Evolutionary conservation across 163 green algal genomes (phyloP).

Genomic region (Scenedesmus sp.): DNA sequence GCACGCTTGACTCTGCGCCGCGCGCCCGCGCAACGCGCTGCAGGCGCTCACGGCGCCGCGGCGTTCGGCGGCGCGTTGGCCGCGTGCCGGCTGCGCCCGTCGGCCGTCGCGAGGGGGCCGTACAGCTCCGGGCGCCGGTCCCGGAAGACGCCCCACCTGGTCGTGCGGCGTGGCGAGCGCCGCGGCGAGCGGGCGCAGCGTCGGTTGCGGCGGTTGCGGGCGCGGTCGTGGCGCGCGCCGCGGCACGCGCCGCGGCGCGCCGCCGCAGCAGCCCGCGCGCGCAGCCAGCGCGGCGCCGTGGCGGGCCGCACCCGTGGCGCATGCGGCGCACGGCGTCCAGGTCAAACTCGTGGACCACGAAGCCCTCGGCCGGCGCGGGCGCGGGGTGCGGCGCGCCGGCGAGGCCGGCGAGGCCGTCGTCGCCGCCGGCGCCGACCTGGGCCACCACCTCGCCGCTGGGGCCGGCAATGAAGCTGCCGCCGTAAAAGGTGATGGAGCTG

Average conservation of each 20-base stretch:
- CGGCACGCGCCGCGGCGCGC: too few relatives aligned
- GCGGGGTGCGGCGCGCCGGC: slow-evolving; percentile 40
- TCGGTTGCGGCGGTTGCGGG: too few relatives aligned
- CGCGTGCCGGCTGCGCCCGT: slow-evolving; percentile 50
- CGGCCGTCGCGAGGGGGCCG: slow-evolving; percentile 59
- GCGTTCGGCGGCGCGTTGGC: too few relatives aligned
- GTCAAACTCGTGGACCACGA: slow-evolving; percentile 74
- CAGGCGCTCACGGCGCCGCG: too few relatives aligned
- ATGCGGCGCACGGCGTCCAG: slow-evolving; percentile 52
- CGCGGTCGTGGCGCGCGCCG: not conserved
- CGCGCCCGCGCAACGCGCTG: too few relatives aligned
- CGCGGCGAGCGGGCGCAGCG: not conserved
- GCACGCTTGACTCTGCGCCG: too few relatives aligned
- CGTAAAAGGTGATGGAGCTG: slow-evolving; percentile 82
- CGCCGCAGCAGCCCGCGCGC: not conserved
- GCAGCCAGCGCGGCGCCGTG: not conserved
- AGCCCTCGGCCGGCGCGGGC: slow-evolving; percentile 63
- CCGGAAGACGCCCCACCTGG: slow-evolving; percentile 84
- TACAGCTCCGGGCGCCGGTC: slow-evolving; percentile 86
- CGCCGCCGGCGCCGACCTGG: slow-evolving; percentile 63
- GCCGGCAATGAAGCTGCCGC: slow-evolving; percentile 81
- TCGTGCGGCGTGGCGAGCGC: too few relatives aligned
- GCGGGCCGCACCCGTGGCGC: not conserved
- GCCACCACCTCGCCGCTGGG: slow-evolving; percentile 67
- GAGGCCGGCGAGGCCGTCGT: slow-evolving; percentile 33